Conservation (phyloP, 768 basidiomycete genomes). For the Naganishia vaughanmartiniae region DNA sequence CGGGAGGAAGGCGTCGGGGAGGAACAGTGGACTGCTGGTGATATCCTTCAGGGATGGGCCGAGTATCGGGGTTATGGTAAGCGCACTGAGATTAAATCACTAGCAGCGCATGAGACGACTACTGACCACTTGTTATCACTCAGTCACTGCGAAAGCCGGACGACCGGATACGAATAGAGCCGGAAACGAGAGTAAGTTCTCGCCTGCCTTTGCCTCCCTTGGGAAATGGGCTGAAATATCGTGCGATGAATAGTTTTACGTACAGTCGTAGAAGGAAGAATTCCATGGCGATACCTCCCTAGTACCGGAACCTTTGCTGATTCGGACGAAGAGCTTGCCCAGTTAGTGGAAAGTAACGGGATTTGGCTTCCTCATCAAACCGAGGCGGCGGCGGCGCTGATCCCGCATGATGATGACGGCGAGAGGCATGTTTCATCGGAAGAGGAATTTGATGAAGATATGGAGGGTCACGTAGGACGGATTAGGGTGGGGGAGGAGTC, state of each 20-base stretch:
- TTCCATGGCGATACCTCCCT: conserved; percentile 85
- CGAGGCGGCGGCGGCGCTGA: conserved; percentile 58
- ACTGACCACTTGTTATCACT: not conserved
- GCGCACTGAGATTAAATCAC: conserved; percentile 17
- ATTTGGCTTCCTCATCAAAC: conserved; percentile 44
- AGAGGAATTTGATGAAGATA: conserved; percentile 38
- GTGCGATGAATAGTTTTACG: conserved; percentile 63
- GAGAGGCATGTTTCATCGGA: conserved; percentile 35
- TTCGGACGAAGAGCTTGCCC: conserved; percentile 5
- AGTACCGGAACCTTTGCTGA: conserved; percentile 52
- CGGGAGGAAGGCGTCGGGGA: conserved; percentile 20
- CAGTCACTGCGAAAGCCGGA: conserved; percentile 82
- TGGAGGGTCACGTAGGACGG: too few relatives aligned
- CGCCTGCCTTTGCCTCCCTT: not conserved
- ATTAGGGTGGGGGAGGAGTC: not conserved
- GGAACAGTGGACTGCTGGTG: conserved; percentile 75
- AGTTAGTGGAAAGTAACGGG: conserved; percentile 34
- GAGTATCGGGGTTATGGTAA: conserved; percentile 66
- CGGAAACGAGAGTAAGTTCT: conserved; percentile 75
- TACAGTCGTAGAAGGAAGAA: conserved; percentile 72
- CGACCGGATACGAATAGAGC: conserved; percentile 83
- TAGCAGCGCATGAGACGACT: not conserved
- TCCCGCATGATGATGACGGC: conserved; percentile 54
- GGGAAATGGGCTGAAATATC: conserved; percentile 11
- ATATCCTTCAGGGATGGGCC: conserved; percentile 76